phyloP scores from a whole-genome alignment of 176 grass and related monocot species.

The Bolboschoenus planiculmis region DNA sequence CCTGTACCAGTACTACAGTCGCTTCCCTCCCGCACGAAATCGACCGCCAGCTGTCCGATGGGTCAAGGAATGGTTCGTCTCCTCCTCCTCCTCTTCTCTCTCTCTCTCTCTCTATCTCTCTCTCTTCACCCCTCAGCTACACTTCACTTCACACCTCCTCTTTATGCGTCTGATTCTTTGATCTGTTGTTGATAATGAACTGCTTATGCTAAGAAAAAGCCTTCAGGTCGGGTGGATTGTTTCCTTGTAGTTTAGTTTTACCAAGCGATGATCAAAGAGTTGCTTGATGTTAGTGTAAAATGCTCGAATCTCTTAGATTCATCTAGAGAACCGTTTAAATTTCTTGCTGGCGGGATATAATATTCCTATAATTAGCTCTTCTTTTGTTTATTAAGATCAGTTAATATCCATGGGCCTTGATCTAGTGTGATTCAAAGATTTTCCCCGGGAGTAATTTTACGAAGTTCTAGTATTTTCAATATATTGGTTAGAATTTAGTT shows the following conservation, averaged over 20 bases:
- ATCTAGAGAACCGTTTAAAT: background rate
- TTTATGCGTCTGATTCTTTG: background rate
- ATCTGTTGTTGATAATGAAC: background rate
- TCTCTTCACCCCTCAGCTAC: background rate
- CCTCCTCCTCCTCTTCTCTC: background rate
- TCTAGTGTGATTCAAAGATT: background rate
- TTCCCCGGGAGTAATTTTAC: background rate
- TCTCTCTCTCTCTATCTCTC: background rate
- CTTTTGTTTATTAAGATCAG: background rate
- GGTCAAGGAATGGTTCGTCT: slow-evolving; percentile 71
- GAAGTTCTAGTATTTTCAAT: too few species aligned
- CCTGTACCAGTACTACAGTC: slow-evolving; percentile 35
- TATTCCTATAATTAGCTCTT: background rate
- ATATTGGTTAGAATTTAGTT: background rate
- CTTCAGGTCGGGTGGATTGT: background rate
- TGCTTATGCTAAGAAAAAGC: background rate
- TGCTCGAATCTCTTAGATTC: background rate
- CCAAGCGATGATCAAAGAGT: background rate
- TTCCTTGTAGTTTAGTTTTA: background rate
- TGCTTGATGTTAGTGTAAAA: background rate
- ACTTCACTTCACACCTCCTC: background rate
- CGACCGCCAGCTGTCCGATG: slow-evolving; percentile 47
- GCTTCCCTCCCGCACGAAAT: slow-evolving; percentile 33
- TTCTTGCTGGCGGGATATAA: background rate
- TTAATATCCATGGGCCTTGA: background rate